Base-by-base conservation (phyloP, 805 yeast genomes). In the Candida krabiensis region DNA sequence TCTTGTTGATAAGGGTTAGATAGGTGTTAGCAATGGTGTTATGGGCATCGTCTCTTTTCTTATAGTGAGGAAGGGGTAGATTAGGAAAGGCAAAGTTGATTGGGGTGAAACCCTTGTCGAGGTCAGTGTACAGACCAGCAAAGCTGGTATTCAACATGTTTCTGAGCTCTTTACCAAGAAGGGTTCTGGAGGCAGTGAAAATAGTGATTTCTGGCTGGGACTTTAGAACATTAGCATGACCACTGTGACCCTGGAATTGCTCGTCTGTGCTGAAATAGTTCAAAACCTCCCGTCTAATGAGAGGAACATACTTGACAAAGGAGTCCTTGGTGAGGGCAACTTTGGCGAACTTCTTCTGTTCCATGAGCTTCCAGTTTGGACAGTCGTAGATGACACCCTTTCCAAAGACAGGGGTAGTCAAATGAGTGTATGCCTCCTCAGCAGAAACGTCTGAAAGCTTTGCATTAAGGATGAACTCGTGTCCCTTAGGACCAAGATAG, bases 371-470 rank as follows among this genome's bases (percentile, higher is more conserved):
- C 56, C 80, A 68, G 69, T 93, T 93, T 47, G 99, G 88, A 67
- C 97, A 91, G 68, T 93, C 99, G 62, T 93, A 93, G 37, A 93
- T 86, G 38, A 93, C 99, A 56, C 98, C 99, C 58, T 89, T 80
- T 54, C 99, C 99, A 53, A 93, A 93, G 12, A 89, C 96, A 11
- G 99, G 99, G n/a, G 98, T 91, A n/a, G 99, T 93, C 65, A 93
- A 75, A 61, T 90, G 96, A 46, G 83, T 75, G 69, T 93, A 93
- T 27, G 97, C 98, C 33, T 86, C 97, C 63, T 93, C 98, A 33
- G 99, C 99, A 33, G 89, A 82, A 17, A 90, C 98, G 53, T 88
- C 96, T 21, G 81, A 77, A 37, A 85, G 72, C 66, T 86, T 90
- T 29, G 96, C 87, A 64, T 93, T 93, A 52, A 93, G 79, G 31